Evolutionary conservation across 345 rosid genomes (phyloP).

Genomic region (Rhodamnia rubescens): DNA sequence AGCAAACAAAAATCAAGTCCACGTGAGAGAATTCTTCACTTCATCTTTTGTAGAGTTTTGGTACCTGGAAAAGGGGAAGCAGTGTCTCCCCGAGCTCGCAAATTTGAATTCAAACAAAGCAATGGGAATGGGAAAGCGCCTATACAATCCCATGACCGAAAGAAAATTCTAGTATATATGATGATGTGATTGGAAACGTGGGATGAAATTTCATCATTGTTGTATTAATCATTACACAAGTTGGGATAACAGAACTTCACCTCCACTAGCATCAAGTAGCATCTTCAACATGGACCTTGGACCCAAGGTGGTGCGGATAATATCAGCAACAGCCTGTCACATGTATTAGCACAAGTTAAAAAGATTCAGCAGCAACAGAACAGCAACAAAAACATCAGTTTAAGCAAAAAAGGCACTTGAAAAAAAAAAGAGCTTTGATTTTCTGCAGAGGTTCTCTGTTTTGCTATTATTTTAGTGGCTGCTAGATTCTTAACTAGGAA

Average conservation of each 20-base stretch:
- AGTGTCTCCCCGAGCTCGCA: neutral
- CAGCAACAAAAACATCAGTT: neutral
- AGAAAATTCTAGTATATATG: neutral
- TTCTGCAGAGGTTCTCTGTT: neutral
- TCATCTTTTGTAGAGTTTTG: neutral
- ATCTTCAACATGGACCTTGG: conserved; percentile 96
- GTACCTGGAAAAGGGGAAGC: neutral
- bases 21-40: neutral
- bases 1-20: neutral
- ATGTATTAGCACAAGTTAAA: neutral
- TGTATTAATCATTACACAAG: neutral
- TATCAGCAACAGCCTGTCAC: conserved; percentile 79
- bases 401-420: neutral
- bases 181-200: neutral
- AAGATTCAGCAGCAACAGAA: neutral
- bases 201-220: neutral
- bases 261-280: conserved; percentile 90
- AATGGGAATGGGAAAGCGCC: neutral
- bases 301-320: conserved; percentile 90
- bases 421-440: neutral
- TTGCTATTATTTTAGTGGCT: neutral
- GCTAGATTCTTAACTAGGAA: neutral
- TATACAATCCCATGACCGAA: neutral
- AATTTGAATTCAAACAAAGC: neutral
- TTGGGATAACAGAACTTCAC: conserved; percentile 14